Evolutionary conservation across 2,329 filamentous ascomycete species (phyloP).

Genomic region (Cordyceps cateniannulata): DNA sequence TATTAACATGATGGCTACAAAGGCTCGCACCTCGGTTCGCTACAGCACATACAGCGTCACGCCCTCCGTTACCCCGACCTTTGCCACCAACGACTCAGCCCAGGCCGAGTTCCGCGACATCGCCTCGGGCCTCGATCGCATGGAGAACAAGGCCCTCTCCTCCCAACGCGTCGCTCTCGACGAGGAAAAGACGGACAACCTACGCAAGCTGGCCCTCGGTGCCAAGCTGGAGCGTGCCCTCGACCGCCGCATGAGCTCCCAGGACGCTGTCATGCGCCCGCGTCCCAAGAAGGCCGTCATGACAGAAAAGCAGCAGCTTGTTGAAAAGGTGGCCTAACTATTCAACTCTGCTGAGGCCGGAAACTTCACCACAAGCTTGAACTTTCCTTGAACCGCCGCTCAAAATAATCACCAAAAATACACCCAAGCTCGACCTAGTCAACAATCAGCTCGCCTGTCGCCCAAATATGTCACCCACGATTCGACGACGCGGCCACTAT

Average conservation of each 20-base stretch:
- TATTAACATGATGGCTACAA: conserved; percentile 16
- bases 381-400: neutral
- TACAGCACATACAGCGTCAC: conserved; percentile 55
- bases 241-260: conserved; percentile 75
- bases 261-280: conserved; percentile 79
- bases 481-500: neutral
- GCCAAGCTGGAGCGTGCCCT: conserved; percentile 51
- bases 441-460: neutral
- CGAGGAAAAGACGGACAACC: conserved; percentile 23
- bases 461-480: neutral
- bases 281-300: conserved; percentile 28
- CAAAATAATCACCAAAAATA: neutral
- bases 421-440: too few relatives aligned
- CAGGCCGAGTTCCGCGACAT: conserved; percentile 60
- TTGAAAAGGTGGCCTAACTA: conserved; percentile 28
- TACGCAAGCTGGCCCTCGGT: conserved; percentile 14
- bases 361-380: too few relatives aligned
- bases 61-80: conserved; percentile 53
- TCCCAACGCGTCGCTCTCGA: conserved; percentile 70
- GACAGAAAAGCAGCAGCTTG: conserved; percentile 31
- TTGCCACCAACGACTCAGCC: conserved; percentile 47
- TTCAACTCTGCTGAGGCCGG: neutral
- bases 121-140: conserved; percentile 72
- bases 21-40: conserved; percentile 49
- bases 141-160: conserved; percentile 81